Evolutionary conservation across 805 yeast species (phyloP).

Genomic region (Candida manassasensis): DNA sequence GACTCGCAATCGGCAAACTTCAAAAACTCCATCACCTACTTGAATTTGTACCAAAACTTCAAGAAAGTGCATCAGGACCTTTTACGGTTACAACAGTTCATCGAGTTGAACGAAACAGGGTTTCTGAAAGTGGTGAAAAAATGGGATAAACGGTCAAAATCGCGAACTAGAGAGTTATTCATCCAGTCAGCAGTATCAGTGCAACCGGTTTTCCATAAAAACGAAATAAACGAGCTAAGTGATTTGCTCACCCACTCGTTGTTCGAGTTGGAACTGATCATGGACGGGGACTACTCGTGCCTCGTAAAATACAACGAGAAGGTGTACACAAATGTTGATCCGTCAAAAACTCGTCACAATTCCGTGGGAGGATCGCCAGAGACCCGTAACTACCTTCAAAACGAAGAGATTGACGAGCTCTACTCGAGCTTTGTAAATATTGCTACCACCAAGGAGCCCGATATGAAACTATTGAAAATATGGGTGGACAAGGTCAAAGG

Average conservation of each 20-base stretch:
- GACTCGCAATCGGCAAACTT: conserved; percentile 27
- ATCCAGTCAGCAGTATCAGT: conserved; percentile 90
- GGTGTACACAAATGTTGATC: background rate
- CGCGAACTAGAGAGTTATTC: conserved; percentile 90
- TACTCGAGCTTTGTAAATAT: conserved; percentile 64
- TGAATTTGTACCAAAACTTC: conserved; percentile 82
- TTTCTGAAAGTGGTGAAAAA: conserved; percentile 92
- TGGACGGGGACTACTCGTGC: conserved; percentile 41
- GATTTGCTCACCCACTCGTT: conserved; percentile 66
- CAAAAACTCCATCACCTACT: conserved; percentile 70
- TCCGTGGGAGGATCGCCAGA: conserved; percentile 8
- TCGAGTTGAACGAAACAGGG: conserved; percentile 92
- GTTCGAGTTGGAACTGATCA: conserved; percentile 64
- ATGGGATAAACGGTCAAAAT: conserved; percentile 96
- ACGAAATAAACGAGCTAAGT: conserved; percentile 77
- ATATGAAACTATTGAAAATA: conserved; percentile 27
- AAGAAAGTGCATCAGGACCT: conserved; percentile 86
- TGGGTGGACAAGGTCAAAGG: conserved; percentile 37
- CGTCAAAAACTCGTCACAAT: conserved; percentile 2
- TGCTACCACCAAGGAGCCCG: conserved; percentile 40
- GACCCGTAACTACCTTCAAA: conserved; percentile 19
- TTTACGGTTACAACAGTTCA: conserved; percentile 84
- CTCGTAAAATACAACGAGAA: conserved; percentile 15
- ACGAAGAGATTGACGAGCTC: conserved; percentile 59
- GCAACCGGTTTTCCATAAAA: conserved; percentile 93